Percentiles rank a stretch among this genome's conserved stretches.
These are phyloP conservation scores for Leccinum uliginosum DNA, from an alignment of 768 basidiomycete species.

Conservation along the genomic window DNA sequence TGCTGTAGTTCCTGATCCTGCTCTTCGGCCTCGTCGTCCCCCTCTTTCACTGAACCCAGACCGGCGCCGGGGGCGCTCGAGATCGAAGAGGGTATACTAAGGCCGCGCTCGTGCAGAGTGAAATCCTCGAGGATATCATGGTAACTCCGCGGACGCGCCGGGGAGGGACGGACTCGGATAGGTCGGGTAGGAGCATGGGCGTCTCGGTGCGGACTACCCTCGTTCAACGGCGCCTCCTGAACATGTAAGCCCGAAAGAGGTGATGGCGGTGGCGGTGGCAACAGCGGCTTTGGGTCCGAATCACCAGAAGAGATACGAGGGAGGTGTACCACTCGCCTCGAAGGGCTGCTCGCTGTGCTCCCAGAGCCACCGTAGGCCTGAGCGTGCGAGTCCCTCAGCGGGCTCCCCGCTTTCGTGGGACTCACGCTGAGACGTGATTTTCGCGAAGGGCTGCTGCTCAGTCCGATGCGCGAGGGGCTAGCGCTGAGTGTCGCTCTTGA, in stretches of 20 bases:
- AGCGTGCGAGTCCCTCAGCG: constrained; percentile 12
- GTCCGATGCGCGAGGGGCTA: constrained; percentile 20
- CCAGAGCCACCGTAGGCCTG: constrained; percentile 5
- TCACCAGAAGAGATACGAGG: constrained; percentile 19
- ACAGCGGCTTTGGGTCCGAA: constrained; percentile 2
- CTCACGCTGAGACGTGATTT: constrained; percentile 23
- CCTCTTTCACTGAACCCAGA: constrained; percentile 21
- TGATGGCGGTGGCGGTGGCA: constrained; percentile 1
- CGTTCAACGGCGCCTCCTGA: neutral
- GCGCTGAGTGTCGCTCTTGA: constrained; percentile 15
- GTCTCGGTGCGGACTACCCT: neutral
- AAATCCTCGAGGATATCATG: constrained; percentile 67
- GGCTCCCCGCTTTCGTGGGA: constrained; percentile 18
- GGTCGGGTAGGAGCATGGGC: constrained; percentile 11
- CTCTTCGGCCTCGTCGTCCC: constrained; percentile 12
- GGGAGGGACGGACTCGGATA: constrained; percentile 30
- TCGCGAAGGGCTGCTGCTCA: constrained; percentile 20
- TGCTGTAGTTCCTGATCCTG: neutral
- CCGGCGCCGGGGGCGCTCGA: constrained; percentile 24
- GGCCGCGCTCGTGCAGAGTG: constrained; percentile 32
- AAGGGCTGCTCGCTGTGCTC: constrained; percentile 22
- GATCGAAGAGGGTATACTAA: constrained; percentile 29
- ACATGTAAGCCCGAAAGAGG: neutral
- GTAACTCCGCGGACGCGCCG: constrained; percentile 55
- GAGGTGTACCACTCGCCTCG: constrained; percentile 17